phyloP scores from a whole-genome alignment of 2,329 filamentous ascomycete genomes.

The Paracoccidioides brasiliensis region DNA sequence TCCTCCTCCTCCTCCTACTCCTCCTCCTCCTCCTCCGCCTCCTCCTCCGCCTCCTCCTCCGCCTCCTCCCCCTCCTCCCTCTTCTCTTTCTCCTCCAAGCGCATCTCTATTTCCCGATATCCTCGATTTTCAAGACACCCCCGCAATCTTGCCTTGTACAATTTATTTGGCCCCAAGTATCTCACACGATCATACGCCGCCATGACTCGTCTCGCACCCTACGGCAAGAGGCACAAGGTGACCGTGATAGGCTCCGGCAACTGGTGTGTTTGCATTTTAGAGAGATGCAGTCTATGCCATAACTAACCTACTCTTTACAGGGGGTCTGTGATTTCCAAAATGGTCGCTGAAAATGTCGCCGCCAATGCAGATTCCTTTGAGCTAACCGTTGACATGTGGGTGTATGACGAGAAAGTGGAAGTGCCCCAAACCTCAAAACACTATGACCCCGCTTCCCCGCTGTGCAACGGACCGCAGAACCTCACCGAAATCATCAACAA shows the following conservation, averaged over 20 bases:
- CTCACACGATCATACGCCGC: constrained; percentile 12
- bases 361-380: constrained; percentile 72
- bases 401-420: constrained; percentile 81
- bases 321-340: constrained; percentile 96
- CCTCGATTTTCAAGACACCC: too few relatives aligned
- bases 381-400: constrained; percentile 93
- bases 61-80: too few relatives aligned
- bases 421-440: constrained; percentile 59
- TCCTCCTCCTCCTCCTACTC: not conserved
- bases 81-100: not conserved
- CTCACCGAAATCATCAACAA: constrained; percentile 85
- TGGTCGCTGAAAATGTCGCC: constrained; percentile 82
- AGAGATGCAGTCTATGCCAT: not conserved
- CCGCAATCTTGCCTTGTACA: not conserved
- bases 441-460: constrained; percentile 48
- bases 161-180: not conserved
- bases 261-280: constrained; percentile 47
- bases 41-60: not conserved
- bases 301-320: constrained; percentile 31
- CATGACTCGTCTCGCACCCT: constrained; percentile 39
- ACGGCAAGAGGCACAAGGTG: constrained; percentile 73
- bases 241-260: constrained; percentile 93
- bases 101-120: too few relatives aligned
- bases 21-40: not conserved
- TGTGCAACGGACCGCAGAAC: constrained; percentile 60